Evolutionary conservation across 805 yeast species (phyloP), one percentile per base, ranked within the genome.

Genomic region (Candida germanica): DNA sequence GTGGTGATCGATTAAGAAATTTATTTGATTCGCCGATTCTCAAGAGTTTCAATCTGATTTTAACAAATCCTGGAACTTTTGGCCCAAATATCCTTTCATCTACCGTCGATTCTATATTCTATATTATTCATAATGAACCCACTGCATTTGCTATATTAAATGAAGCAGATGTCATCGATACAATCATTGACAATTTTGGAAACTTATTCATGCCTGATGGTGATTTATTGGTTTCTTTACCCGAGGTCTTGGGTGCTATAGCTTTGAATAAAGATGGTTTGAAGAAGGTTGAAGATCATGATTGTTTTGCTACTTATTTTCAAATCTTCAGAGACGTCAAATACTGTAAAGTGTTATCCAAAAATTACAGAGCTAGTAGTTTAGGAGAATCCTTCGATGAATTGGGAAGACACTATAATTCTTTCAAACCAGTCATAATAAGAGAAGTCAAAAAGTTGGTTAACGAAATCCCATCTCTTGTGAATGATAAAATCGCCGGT

Each of bases 111-210:
- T 73, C 81, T 9, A 70, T 87, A 14, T 73, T 82, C 26, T 73
- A 73, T 9, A 85, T 87, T 40, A 79, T 89, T 19, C 91, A 89
- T 53, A 84, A 83, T 46, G 97, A 91, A 50, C 96, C 97, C 6
- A 87, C 96, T 0, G 86, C 95, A 3, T 89, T 73, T 50, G 72
- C 83, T 2, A 80, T 89, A 27, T 67, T 89, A 46, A 80, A 77
- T 26, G 98, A 89, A 54, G 82, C 94, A 0, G 75, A 77, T 0
- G 77, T 85, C 1, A 77, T 89, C 24, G 83, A 82, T 31, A 64
- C 76, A 2, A 69, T 88, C 24, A 56, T 88, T 33, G 70, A 71
- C 8, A 70, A 79, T 31, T 81, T 83, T 50, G 70, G 69, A 10
- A 50, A 54, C 0, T 71, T 83, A 15, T 63, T 87, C 39, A 65